Conservation (phyloP, 2,329 filamentous ascomycete species). For the Penicillium palitans region DNA sequence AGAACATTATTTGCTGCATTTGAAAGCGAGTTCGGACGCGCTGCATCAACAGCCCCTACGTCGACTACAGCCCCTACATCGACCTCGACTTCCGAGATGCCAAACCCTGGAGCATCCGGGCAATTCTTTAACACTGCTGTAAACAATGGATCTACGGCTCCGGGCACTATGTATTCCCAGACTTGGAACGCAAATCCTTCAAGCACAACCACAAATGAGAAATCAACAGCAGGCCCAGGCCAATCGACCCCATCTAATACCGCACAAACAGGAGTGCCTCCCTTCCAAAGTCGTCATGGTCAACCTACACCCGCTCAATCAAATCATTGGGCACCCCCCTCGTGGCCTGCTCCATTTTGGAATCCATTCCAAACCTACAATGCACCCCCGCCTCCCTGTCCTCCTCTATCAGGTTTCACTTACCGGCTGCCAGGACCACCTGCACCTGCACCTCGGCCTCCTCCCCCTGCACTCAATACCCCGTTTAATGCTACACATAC, state of each 20-base stretch:
- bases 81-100: constrained; percentile 2
- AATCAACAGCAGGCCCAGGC: neutral
- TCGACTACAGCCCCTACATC: constrained; percentile 4
- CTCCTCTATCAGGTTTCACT: neutral
- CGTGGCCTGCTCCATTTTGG: neutral
- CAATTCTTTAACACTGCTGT: neutral
- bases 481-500: neutral
- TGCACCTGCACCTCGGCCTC: neutral
- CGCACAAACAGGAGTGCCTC: neutral
- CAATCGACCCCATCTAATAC: neutral
- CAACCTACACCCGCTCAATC: neutral
- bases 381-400: constrained; percentile 3
- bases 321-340: neutral
- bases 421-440: constrained; percentile 1
- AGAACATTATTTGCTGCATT: constrained; percentile 41
- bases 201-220: constrained; percentile 1
- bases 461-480: neutral
- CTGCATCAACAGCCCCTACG: constrained; percentile 8
- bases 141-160: neutral
- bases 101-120: neutral
- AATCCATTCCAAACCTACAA: constrained; percentile 1
- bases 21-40: constrained; percentile 36
- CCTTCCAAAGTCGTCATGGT: neutral
- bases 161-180: neutral
- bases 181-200: neutral